A percentile compares a stretch with the other conserved stretches of the same genome.
Evolutionary conservation across 805 yeast species (phyloP).

Genomic region (Cyberlindnera samutprakarnensis): DNA sequence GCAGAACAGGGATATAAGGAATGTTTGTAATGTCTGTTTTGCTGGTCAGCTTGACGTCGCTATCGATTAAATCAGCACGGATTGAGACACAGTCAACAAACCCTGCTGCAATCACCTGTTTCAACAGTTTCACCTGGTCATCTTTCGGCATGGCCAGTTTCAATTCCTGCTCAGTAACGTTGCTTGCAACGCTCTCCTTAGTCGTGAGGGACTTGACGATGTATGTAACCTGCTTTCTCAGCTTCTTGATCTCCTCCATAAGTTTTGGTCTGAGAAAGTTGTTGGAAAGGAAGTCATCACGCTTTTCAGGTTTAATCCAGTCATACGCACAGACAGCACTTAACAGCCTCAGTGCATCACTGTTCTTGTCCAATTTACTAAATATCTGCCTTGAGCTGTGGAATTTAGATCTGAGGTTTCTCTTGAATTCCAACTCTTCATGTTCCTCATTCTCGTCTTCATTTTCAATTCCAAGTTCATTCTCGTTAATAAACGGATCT

Average conservation of each 20-base stretch:
- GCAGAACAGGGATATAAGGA: slow-evolving; percentile 56
- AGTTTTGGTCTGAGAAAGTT: slow-evolving; percentile 71
- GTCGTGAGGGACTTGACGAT: slow-evolving; percentile 64
- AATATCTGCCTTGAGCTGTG: slow-evolving; percentile 53
- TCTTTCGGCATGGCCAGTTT: slow-evolving; percentile 62
- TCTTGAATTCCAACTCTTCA: slow-evolving; percentile 27
- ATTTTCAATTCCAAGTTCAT: slow-evolving; percentile 54
- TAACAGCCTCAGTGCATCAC: slow-evolving; percentile 70
- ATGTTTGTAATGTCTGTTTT: slow-evolving; percentile 49
- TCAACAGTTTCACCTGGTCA: slow-evolving; percentile 66
- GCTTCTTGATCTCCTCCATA: slow-evolving; percentile 78
- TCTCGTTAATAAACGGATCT: slow-evolving; percentile 75
- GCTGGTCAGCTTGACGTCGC: slow-evolving; percentile 54
- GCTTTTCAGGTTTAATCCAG: slow-evolving; percentile 48
- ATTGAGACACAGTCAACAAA: slow-evolving; percentile 86
- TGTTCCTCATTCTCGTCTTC: slow-evolving; percentile 27
- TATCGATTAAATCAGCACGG: slow-evolving; percentile 66
- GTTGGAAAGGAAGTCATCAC: slow-evolving; percentile 40
- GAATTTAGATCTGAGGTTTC: slow-evolving; percentile 42
- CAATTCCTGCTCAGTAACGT: slow-evolving; percentile 34
- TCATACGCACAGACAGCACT: slow-evolving; percentile 87
- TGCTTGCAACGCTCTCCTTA: slow-evolving; percentile 50
- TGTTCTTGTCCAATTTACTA: slow-evolving; percentile 56
- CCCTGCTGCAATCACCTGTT: slow-evolving; percentile 91
- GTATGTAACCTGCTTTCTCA: slow-evolving; percentile 71